Conservation (phyloP, 73 alveolate genomes). For the Paramecium sexaurelia region DNA sequence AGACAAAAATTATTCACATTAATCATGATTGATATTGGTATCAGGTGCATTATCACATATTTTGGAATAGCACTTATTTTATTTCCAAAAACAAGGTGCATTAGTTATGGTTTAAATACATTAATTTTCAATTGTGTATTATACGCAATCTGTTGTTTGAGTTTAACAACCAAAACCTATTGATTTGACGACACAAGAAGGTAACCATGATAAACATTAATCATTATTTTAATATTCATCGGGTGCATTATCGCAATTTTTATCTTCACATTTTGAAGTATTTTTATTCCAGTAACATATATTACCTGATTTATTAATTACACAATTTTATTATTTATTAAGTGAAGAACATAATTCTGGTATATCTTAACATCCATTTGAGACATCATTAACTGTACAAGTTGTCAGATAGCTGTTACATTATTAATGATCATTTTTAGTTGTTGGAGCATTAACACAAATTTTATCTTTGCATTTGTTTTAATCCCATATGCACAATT, state of each 20-base stretch:
- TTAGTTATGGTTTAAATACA: not conserved
- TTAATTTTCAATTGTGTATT: not conserved
- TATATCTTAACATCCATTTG: not conserved
- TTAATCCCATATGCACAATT: not conserved
- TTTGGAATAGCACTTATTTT: not conserved
- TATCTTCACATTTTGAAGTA: not conserved
- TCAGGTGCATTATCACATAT: not conserved
- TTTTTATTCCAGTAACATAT: not conserved
- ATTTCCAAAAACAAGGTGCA: not conserved
- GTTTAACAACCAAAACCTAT: not conserved
- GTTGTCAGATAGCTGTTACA: not conserved
- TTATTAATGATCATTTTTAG: not conserved
- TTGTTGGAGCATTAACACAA: not conserved
- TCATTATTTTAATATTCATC: not conserved
- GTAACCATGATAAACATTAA: not conserved
- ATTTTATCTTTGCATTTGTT: slow-evolving; percentile 8
- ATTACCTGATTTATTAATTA: not conserved
- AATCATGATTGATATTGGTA: not conserved
- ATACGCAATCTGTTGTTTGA: not conserved
- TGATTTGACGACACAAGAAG: not conserved
- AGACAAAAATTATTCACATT: not conserved
- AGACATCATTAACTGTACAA: not conserved
- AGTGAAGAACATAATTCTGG: not conserved
- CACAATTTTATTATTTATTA: not conserved
- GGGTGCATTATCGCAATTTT: not conserved